Percentiles rank a stretch among this genome's conserved stretches.
phyloP scores from a whole-genome alignment of 768 basidiomycete genomes.

The Tulasnella sp. region DNA sequence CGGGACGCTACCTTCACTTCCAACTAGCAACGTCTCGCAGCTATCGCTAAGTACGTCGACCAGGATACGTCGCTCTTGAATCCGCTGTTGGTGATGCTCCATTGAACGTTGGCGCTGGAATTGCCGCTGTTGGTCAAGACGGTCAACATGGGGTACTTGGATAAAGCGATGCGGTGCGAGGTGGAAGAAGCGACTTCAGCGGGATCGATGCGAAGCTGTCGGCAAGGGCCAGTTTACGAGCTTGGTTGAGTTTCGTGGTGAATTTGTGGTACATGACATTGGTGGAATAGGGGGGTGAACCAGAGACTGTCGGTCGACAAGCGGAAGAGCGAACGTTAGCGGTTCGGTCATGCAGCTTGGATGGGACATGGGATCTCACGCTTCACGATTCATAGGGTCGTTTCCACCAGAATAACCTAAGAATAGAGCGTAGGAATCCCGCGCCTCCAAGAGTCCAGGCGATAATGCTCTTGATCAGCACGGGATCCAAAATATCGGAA shows the following conservation, averaged over 20 bases:
- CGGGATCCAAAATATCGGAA: conserved; percentile 28
- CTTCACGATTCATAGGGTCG: conserved; percentile 38
- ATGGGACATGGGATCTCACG: neutral
- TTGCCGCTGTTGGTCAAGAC: too few relatives aligned
- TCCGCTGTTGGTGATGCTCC: conserved; percentile 12
- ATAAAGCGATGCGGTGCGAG: conserved; percentile 8
- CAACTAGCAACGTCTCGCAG: too few relatives aligned
- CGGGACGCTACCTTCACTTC: too few relatives aligned
- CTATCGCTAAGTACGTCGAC: too few relatives aligned
- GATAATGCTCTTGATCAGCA: conserved; percentile 37
- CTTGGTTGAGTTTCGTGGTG: conserved; percentile 26
- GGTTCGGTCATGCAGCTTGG: neutral
- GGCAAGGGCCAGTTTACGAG: conserved; percentile 23
- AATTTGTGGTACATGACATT: conserved; percentile 20
- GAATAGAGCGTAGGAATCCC: conserved; percentile 40
- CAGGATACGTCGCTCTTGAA: conserved; percentile 6
- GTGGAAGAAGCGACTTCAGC: conserved; percentile 17
- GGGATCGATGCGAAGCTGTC: conserved; percentile 18
- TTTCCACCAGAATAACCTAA: conserved; percentile 36
- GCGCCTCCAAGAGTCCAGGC: conserved; percentile 38
- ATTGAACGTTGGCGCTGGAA: neutral
- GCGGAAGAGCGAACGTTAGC: neutral
- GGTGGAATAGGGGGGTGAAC: conserved; percentile 26
- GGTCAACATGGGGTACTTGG: conserved; percentile 22
- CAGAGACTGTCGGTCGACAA: conserved; percentile 13